Evolutionary conservation across 441 rosid species (phyloP).

Genomic region (Sinapis alba): DNA sequence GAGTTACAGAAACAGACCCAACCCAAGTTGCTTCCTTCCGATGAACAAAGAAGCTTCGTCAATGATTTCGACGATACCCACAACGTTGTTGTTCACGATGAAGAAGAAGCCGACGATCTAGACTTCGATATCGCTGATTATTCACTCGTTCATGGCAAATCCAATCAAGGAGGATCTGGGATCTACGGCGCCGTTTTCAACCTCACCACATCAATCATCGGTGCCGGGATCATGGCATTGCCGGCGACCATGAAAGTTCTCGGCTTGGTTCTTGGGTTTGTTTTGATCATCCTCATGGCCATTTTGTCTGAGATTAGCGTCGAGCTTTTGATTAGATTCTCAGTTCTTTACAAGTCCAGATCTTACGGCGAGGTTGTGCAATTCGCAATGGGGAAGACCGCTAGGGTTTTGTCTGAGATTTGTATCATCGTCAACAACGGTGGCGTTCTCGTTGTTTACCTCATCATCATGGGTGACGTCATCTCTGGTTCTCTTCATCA

Average conservation of each 20-base stretch:
- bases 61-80: conserved; percentile 39
- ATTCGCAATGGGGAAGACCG: conserved; percentile 78
- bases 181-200: conserved; percentile 88
- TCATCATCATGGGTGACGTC: conserved; percentile 93
- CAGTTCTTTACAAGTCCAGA: conserved; percentile 71
- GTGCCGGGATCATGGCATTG: conserved; percentile 99
- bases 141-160: conserved; percentile 40
- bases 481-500: conserved; percentile 90
- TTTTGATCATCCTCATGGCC: conserved; percentile 76
- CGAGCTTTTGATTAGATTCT: conserved; percentile 71
- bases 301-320: conserved; percentile 84
- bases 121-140: conserved; percentile 52
- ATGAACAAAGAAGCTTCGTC: conserved; percentile 43
- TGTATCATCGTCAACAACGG: conserved; percentile 91
- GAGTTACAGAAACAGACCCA: conserved; percentile 59
- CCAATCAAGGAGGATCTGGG: conserved; percentile 64
- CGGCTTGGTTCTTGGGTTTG: conserved; percentile 67
- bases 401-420: conserved; percentile 78
- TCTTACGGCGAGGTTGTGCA: conserved; percentile 92
- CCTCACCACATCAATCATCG: conserved; percentile 84
- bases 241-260: conserved; percentile 98
- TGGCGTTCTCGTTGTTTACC: conserved; percentile 88
- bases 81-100: conserved; percentile 15
- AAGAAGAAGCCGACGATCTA: conserved; percentile 35
- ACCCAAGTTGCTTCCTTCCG: conserved; percentile 48